Evolutionary conservation across 345 rosid genomes (phyloP), one percentile per base, ranked within the genome.

Genomic region (Kandelia obovata): DNA sequence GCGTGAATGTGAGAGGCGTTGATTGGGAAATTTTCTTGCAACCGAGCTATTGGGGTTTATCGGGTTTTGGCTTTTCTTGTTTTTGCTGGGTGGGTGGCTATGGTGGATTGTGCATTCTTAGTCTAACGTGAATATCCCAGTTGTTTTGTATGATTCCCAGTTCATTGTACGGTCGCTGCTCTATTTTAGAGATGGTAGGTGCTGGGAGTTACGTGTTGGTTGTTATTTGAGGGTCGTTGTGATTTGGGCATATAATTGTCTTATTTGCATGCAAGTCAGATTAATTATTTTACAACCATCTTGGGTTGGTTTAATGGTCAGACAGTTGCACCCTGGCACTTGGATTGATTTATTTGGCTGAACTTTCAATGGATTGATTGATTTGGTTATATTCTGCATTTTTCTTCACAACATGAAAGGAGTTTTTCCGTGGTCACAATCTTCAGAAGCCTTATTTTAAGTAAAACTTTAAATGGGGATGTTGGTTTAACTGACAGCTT

Each of bases 221-320:
- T 13, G 71, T 34, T 62, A 4, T 53, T 30, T 43, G 28, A 23
- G 19, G 62, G 35, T 39, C 20, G 15, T 37, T 37, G 43, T 73
- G 56, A 27, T 61, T 53, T 53, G 35, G 56, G 17, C 34, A 28
- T 27, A 4, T 66, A 73, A 52, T 34, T 25, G 23, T 55, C 9
- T 71, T 3, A 43, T 35, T 21, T 71, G 75, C 69, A 57, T 64
- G 75, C 55, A 58, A 55, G 68, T 66, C 59, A 11, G 62, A 62
- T 66, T 58, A 53, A 47, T 57, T n/a, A 20, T 61, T 53, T 55
- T 53, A 61, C 25, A 34, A 34, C 37, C 46, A 26, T 58, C 26
- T 37, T n/a, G 49, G 61, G 67, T 56, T 21, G 25, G 13, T 61
- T 70, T 34, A 21, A 4, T 27, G 30, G 59, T 56, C 28, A 27